Evolutionary conservation across 2,329 filamentous ascomycete genomes (phyloP), one percentile per base, ranked within the genome.

Genomic region (Paraphoma sp.): DNA sequence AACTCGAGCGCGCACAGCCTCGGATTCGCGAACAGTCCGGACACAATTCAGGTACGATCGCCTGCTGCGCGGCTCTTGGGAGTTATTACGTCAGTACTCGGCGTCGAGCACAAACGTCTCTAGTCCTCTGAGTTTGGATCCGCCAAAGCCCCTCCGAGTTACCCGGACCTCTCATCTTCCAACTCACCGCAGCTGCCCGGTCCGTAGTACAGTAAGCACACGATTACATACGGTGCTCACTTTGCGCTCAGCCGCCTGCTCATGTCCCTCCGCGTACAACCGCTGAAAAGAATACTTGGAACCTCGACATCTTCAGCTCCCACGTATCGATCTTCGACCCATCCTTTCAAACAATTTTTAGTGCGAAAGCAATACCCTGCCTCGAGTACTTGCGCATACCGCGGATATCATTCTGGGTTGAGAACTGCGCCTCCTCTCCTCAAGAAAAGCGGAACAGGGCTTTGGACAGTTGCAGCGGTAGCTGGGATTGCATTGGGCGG

Each of bases 401-500:
- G 33, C 41, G 40, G 30, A 45, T 40, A 49, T 45, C 49, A 53
- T 56, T 51, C 16, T 47, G 45, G 29, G 44, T 40, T 28, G 28
- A 46, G 54, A 48, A 45, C 47, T 45, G 43, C 63, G 41, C 23
- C 45, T n/a, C 33, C 17, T 40, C 14, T 48, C 30, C 49, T 54
- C 44, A 65, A 62, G 33, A 64, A 63, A 47, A 76, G 73, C 57
- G 67, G 67, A 30, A 60, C 65, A 30, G 46, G 70, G 14, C 14
- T 36, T 14, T 70, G 70, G 59, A 68, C 70, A 44, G 67, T 60
- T 33, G 59, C 64, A 11, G 45, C 75, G 45, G 62, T 74, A 18
- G 48, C 73, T 51, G 67, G 67, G 41, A 61, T 77, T 65, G 69
- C 72, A 29, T 65, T 74, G 56, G 69, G 71, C 59, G 64, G 74